Base-by-base conservation (phyloP, 768 basidiomycete species). In the Sporobolomyces phaffii region DNA sequence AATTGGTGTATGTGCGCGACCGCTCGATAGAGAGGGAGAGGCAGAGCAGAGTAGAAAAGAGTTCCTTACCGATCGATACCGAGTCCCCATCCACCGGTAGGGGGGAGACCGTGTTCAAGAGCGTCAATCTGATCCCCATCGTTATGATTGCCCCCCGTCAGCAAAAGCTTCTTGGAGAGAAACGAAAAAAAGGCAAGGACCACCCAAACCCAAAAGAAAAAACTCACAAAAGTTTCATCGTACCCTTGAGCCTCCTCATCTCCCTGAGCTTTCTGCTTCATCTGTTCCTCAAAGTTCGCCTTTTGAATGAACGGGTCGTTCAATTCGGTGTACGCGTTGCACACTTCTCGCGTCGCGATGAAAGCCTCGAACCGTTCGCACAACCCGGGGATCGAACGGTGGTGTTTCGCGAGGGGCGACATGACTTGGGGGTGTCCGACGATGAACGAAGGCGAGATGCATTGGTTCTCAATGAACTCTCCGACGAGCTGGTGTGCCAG, bases 401-500 rank as follows among this genome's bases (percentile, higher is more conserved):
- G 93, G 84, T 89, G 90, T 81, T 99, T 99, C 78, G 96, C 96
- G 40, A 99, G 86, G 4, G 96, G 96, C 0, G 94, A 97, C 96
- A 99, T 99, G 72, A 98, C 91, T 81, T 98, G 93, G 20, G 96
- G 96, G 80, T 98, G 96, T 34, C 96, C 96, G 69, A 94, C 92
- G 73, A 99, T 98, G 83, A 99, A 99, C 7, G 93, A 82, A 5
- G 96, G 96, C 40, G 89, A 93, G 74, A 97, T 85, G 80, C 96
- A 99, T 61, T 98, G 86, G 34, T 88, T 89, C 77, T 99, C 96
- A 77, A 99, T 98, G 80, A 82, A 98, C 79, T 98, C 94, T 51
- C 96, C 94, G 63, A 98, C 94, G 69, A 99, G 90, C 90, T 89
- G n/a, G n/a, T n/a, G n/a, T n/a, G n/a, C n/a, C n/a, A n/a, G n/a